These are phyloP conservation scores for Liquidambar formosana DNA, from an alignment of 164 flowering plant genomes.

Conservation along the genomic window DNA sequence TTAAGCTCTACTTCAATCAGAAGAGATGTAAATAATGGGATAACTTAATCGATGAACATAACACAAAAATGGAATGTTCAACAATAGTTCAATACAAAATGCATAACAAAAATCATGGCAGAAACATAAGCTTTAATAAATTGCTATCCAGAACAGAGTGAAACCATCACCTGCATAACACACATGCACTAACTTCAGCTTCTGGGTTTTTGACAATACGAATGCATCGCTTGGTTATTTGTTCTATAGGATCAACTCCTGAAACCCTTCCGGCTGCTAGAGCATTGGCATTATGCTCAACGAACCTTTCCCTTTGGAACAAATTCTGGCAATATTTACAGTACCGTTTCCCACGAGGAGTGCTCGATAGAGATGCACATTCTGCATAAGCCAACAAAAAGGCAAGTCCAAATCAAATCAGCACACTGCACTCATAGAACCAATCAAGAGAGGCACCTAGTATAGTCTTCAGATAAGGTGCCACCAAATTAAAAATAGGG, in stretches of 20 bases:
- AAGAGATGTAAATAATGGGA: not conserved
- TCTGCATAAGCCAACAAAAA: constrained; percentile 45
- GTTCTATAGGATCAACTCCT: constrained; percentile 74
- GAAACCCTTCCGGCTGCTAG: constrained; percentile 80
- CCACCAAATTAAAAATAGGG: not conserved
- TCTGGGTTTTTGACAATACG: constrained; percentile 62
- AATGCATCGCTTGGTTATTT: constrained; percentile 69
- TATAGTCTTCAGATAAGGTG: not conserved
- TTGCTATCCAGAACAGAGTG: not conserved
- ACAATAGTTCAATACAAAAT: not conserved
- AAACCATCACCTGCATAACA: constrained; percentile 67
- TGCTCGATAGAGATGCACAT: constrained; percentile 54
- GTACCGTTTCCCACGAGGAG: constrained; percentile 75
- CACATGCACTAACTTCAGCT: constrained; percentile 64
- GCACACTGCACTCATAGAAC: not conserved
- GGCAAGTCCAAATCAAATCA: constrained; percentile 11
- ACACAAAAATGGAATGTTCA: not conserved
- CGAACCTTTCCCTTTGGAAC: constrained; percentile 56
- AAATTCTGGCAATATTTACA: constrained; percentile 67
- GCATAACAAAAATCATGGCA: not conserved
- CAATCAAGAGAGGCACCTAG: constrained; percentile 3
- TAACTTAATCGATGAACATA: not conserved
- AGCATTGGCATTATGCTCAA: constrained; percentile 61
- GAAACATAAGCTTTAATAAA: not conserved
- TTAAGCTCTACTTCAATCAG: not conserved